phyloP scores from a whole-genome alignment of 129 eudicot genomes.

The Pittosporum tobira region DNA sequence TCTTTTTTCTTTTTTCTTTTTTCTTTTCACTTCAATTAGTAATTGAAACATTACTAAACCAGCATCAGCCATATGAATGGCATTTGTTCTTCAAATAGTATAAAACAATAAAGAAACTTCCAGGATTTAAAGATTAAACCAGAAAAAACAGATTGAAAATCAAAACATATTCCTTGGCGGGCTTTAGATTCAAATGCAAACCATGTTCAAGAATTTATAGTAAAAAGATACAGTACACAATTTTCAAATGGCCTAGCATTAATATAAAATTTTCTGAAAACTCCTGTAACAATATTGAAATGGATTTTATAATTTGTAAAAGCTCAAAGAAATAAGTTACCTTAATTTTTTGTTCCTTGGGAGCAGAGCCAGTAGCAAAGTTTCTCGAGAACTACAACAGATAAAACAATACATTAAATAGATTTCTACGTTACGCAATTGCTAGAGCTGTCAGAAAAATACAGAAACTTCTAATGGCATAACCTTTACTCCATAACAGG shows the following conservation, averaged over 20 bases:
- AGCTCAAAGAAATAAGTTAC: constrained; percentile 18
- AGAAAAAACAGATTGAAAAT: no score
- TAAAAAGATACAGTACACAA: neutral
- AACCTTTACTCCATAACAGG: no score
- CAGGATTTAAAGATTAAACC: no score
- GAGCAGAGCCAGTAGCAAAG: constrained; percentile 51
- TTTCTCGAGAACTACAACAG: constrained; percentile 44
- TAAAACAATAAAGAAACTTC: no score
- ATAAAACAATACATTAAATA: neutral
- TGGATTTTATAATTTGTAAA: constrained; percentile 4
- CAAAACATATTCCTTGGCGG: neutral
- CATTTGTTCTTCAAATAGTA: no score
- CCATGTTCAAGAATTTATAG: neutral
- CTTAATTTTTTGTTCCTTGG: constrained; percentile 57
- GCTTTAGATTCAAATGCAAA: neutral
- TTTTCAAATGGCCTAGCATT: neutral
- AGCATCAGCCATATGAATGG: no score
- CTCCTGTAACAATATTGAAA: constrained; percentile 3
- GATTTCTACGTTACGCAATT: no score
- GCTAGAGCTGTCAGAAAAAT: no score
- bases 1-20: no score
- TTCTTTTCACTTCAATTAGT: no score
- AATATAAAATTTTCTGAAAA: neutral
- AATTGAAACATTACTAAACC: no score
- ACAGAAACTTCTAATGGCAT: no score